Evolutionary conservation across 768 basidiomycete genomes (phyloP).

Genomic region (Tulasnella calospora): DNA sequence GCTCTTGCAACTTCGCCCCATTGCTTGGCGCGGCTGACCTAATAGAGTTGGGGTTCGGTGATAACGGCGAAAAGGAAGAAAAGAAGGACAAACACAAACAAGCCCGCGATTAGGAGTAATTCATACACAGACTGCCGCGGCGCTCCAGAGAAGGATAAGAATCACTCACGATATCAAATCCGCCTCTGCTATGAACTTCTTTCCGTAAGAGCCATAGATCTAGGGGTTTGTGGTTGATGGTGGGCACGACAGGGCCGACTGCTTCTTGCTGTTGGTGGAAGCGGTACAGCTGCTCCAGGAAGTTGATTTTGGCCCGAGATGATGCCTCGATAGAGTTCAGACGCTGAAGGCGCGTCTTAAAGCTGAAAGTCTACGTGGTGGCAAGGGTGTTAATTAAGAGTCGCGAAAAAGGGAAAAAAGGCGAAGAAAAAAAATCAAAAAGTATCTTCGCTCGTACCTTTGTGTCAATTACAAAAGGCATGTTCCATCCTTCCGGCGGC

Average conservation of each 20-base stretch:
- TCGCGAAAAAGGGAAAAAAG: neutral
- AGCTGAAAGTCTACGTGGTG: slow-evolving; percentile 69
- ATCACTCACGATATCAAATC: slow-evolving; percentile 70
- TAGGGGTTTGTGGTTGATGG: slow-evolving; percentile 85
- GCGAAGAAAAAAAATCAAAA: slow-evolving; percentile 3
- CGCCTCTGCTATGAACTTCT: slow-evolving; percentile 85
- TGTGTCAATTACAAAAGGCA: slow-evolving; percentile 92
- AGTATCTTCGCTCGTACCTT: slow-evolving; percentile 50
- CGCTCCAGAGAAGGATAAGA: neutral
- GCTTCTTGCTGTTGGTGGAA: slow-evolving; percentile 96
- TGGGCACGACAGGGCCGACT: slow-evolving; percentile 83
- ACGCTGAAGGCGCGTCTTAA: slow-evolving; percentile 90
- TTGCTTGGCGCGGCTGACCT: slow-evolving; percentile 80
- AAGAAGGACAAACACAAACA: slow-evolving; percentile 17
- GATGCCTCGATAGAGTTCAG: slow-evolving; percentile 97
- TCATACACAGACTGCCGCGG: slow-evolving; percentile 10
- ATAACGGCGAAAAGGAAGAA: slow-evolving; percentile 7
- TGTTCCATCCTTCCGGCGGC: slow-evolving; percentile 88
- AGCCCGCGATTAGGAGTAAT: slow-evolving; percentile 10
- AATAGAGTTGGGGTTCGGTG: slow-evolving; percentile 3
- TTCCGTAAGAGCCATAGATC: slow-evolving; percentile 92
- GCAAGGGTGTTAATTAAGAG: neutral
- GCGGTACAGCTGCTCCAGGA: slow-evolving; percentile 92
- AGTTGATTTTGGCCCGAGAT: slow-evolving; percentile 93
- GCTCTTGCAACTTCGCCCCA: slow-evolving; percentile 84